Base-by-base conservation (phyloP, 2,329 filamentous ascomycete genomes). In the Fusarium graminum region DNA sequence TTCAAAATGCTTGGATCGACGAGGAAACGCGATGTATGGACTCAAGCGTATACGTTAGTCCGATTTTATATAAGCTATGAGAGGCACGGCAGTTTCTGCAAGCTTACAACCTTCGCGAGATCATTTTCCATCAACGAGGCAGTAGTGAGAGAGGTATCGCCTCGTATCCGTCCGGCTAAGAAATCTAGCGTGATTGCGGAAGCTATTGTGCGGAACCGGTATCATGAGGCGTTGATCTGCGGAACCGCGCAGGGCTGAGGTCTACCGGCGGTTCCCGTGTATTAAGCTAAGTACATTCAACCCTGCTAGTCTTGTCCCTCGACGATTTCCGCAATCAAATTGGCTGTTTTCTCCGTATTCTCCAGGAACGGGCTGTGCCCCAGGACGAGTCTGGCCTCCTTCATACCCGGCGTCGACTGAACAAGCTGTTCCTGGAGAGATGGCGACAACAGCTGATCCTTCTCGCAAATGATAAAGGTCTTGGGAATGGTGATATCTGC, bases 301-400 rank as follows among this genome's bases (percentile, higher is more conserved):
- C 29, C 47, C 36, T n/a, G 10, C 11, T 38, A 28, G 4, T 4
- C 19, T 7, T 6, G 12, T 9, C 4, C 34, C 29, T 62, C 26
- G 1, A 34, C 8, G 12, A 62, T 26, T 4, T 63, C 19, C 0
- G 34, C 8, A 1, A 63, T 32, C 6, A 63, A 4, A 3, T 14
- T 16, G 0, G 57, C 43, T 2, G 58, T 62, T 11, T 62, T 40
- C 0, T 19, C 9, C 6, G 26, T 30, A 7, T 51, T 44, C 5
- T 60, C 57, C 16, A 62, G 12, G 9, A 63, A 63, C 4, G 57
- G 59, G 22, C 59, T 62, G 8, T 63, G 59, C 11, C 59, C 58
- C 16, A 51, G 45, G 4, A 25, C 34, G 14, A 63, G 17, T 30
- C 44, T 62, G 14, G 32, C 45, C 26, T 46, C 36, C 4, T 38